phyloP scores from a whole-genome alignment of 208 protist species.

The Vickermania spadyakhi region DNA sequence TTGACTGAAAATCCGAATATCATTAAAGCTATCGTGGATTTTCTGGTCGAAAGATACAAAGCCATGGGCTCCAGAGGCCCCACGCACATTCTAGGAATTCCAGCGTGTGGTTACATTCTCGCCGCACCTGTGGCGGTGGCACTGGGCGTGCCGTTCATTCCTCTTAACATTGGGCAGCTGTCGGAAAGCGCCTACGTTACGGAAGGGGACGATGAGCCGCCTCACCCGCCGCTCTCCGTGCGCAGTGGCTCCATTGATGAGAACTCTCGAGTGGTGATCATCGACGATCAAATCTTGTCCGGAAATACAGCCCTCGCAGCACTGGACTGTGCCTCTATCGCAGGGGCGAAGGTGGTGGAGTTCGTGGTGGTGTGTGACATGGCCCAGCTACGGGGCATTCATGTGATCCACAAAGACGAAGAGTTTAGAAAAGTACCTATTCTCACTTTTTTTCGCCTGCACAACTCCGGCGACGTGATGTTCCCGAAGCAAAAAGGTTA shows the following conservation, averaged over 20 bases:
- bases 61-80: constrained; percentile 37
- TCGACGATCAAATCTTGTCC: constrained; percentile 86
- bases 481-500: constrained; percentile 3
- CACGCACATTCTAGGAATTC: constrained; percentile 69
- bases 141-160: constrained; percentile 71
- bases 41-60: constrained; percentile 54
- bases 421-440: constrained; percentile 47
- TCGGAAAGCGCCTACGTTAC: constrained; percentile 35
- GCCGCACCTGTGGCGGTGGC: constrained; percentile 64
- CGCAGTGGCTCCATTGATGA: constrained; percentile 46
- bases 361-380: constrained; percentile 63
- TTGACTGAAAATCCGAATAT: constrained; percentile 65
- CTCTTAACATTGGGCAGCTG: constrained; percentile 36
- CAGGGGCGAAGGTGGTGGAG: constrained; percentile 54
- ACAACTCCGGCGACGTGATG: constrained; percentile 22
- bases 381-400: constrained; percentile 45
- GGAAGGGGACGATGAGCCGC: constrained; percentile 24
- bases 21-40: constrained; percentile 51
- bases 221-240: constrained; percentile 29
- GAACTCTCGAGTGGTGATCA: constrained; percentile 60
- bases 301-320: constrained; percentile 56
- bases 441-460: constrained; percentile 66
- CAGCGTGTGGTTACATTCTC: constrained; percentile 70
- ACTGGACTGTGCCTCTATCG: constrained; percentile 54
- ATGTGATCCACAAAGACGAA: constrained; percentile 42